Evolutionary conservation across 2,329 filamentous ascomycete species (phyloP), one percentile per base, ranked within the genome.

Genomic region (Colletotrichum siamense): DNA sequence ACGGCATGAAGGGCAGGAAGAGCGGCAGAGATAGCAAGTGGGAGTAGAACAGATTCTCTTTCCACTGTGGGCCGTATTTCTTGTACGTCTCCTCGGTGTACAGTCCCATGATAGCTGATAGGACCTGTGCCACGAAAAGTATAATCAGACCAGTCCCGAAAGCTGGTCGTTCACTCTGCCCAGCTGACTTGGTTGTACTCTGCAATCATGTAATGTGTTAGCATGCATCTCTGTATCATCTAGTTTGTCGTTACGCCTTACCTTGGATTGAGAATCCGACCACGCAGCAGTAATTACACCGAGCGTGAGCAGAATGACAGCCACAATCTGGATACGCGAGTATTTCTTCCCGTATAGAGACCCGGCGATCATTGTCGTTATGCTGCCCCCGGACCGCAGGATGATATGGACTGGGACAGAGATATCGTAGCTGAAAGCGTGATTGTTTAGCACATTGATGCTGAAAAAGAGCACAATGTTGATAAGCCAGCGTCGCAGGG

Each of bases 351-450:
- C 96, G 81, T 94, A 96, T 16, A 98, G 80, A 81, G 93, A 96
- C 5, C 97, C 97, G n/a, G 96, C 95, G 18, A 93, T 86, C 92
- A 99, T 98, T 10, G 97, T 99, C 6, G 96, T 98, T 77, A 99
- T 98, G 81, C 96, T 98, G 18, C 97, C 97, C 66, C 96, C 98
- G 65, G 96, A 98, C 69, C 97, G 92, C 34, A 99, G 89, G 79
- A 99, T 99, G 81, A 99, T 99, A 83, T 99, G 97, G 65, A 99
- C 93, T 2, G 97, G 97, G 0, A 99, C 95, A 8, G 96, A 98
- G 73, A 99, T 99, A 80, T 96, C 93, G 86, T 98, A 99, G 78
- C 95, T 96, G 84, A 99, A 99, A 8, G 96, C 97, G 88, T 96
- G 96, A 81, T 99, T 99, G 86, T 99, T 99, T 82, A 99, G 87